Base-by-base conservation (phyloP, 768 basidiomycete species). In the Chiua virens region DNA sequence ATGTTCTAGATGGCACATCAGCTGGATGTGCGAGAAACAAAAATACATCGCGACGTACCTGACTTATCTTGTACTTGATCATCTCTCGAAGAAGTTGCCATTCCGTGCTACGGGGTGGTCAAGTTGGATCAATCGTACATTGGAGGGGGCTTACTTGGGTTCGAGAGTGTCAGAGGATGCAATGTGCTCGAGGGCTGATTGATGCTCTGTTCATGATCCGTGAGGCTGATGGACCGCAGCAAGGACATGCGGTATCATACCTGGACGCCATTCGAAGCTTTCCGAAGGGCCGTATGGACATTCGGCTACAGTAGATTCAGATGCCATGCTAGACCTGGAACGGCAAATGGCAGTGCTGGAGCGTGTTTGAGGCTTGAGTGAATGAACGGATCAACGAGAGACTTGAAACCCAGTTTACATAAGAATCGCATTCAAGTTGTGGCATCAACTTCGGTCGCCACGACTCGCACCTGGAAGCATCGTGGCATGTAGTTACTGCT, bases 1-100 rank as follows among this genome's bases (percentile, higher is more conserved):
- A 79, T 75, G 54, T 83, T 86, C 81, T 85, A 60, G 40, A 46
- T 44, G 30, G 22, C 18, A 17, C 34, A 42, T 41, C 37, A 50
- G 48, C 21, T 25, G 27, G 39, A 32, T 20, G 27, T 13, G 21
- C 14, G 27, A 13, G 32, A 42, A 43, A 23, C 3, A 41, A 45
- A 38, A 23, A 30, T 22, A 1, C 28, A 21, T 46, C 49, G 28
- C 47, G 41, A 25, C 57, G 47, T 58, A 90, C 90, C 75, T 89
- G 73, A 60, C 78, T 70, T 11, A 92, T 73, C 67, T 83, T 89
- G 65, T 77, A 65, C 66, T 90, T 91, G 65, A 93, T 81, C 48
- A 82, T 80, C 61, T 85, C 78, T 35, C 87, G 81, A 39, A 93
- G 74, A 36, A 75, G 68, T 18, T 74, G 59, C 92, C 91, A 94